Conservation (phyloP, 345 rosid genomes). For the Bruguiera sexangula region DNA sequence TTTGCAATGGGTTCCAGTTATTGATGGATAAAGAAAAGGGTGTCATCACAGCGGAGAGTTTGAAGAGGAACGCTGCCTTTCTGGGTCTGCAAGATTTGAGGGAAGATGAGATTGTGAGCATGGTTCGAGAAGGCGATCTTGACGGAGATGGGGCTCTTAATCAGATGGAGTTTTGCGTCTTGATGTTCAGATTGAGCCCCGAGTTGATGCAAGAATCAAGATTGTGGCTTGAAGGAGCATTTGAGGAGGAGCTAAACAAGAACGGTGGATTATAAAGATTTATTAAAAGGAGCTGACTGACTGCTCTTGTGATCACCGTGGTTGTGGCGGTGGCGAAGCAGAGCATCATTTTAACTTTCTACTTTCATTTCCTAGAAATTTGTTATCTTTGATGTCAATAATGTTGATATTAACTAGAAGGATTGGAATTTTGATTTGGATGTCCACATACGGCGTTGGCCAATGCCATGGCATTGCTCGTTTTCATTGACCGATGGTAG, state of each 20-base stretch:
- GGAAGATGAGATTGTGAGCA: slow-evolving; percentile 42
- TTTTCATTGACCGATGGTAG: too few species aligned
- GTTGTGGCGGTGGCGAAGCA: too few species aligned
- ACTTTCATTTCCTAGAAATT: too few species aligned
- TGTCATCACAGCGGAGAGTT: slow-evolving; percentile 48
- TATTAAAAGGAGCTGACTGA: too few species aligned
- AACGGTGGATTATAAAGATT: too few species aligned
- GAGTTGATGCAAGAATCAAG: slow-evolving; percentile 50
- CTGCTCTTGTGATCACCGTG: too few species aligned
- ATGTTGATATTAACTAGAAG: too few species aligned
- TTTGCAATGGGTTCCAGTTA: slow-evolving; percentile 48
- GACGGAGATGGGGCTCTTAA: slow-evolving; percentile 51
- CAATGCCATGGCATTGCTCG: too few species aligned
- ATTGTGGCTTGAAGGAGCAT: slow-evolving; percentile 34
- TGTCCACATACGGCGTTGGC: too few species aligned
- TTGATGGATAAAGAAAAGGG: slow-evolving; percentile 48
- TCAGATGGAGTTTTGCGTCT: slow-evolving; percentile 53
- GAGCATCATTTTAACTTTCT: too few species aligned
- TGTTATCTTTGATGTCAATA: too few species aligned
- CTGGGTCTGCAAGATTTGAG: slow-evolving; percentile 39
- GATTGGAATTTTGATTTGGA: too few species aligned
- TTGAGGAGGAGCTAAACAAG: slow-evolving; percentile 21
- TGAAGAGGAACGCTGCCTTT: slow-evolving; percentile 40
- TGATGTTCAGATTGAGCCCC: slow-evolving; percentile 64
- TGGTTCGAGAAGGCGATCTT: slow-evolving; percentile 51